Conservation (phyloP, 805 yeast species). For the Cyberlindnera sargentensis region DNA sequence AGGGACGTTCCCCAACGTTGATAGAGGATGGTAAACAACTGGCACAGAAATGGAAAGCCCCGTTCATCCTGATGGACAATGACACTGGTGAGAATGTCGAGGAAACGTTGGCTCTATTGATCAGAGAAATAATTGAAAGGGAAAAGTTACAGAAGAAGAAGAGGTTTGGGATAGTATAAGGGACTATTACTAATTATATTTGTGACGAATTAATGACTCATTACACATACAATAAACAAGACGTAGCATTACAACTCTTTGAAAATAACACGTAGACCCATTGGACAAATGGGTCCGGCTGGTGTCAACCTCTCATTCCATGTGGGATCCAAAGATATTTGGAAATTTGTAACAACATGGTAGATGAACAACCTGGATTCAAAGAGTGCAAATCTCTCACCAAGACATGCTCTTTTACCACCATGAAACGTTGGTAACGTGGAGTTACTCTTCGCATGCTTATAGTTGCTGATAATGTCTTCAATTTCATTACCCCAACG, state of each 20-base stretch:
- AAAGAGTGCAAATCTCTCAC: slow-evolving; percentile 48
- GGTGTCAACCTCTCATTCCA: slow-evolving; percentile 49
- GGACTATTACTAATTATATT: neutral
- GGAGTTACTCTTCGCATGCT: slow-evolving; percentile 36
- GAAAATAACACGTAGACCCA: slow-evolving; percentile 22
- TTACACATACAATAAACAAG: too few species aligned
- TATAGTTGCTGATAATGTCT: slow-evolving; percentile 34
- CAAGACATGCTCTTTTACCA: slow-evolving; percentile 51
- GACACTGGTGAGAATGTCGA: slow-evolving; percentile 45
- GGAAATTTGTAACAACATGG: slow-evolving; percentile 30
- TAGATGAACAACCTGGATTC: slow-evolving; percentile 36
- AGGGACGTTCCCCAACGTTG: slow-evolving; percentile 51
- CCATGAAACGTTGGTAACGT: slow-evolving; percentile 52
- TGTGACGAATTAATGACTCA: neutral
- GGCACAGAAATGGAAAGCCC: slow-evolving; percentile 57
- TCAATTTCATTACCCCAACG: slow-evolving; percentile 43
- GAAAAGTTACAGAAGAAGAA: slow-evolving; percentile 23
- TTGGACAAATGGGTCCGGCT: slow-evolving; percentile 52
- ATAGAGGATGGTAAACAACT: slow-evolving; percentile 50
- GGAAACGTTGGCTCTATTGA: slow-evolving; percentile 46
- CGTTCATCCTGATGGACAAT: slow-evolving; percentile 58
- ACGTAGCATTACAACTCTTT: neutral
- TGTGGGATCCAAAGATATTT: slow-evolving; percentile 29
- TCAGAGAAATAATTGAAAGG: slow-evolving; percentile 53
- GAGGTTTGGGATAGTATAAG: slow-evolving; percentile 4